Evolutionary conservation across 2,329 filamentous ascomycete species (phyloP).

Genomic region (Fusarium sp.): DNA sequence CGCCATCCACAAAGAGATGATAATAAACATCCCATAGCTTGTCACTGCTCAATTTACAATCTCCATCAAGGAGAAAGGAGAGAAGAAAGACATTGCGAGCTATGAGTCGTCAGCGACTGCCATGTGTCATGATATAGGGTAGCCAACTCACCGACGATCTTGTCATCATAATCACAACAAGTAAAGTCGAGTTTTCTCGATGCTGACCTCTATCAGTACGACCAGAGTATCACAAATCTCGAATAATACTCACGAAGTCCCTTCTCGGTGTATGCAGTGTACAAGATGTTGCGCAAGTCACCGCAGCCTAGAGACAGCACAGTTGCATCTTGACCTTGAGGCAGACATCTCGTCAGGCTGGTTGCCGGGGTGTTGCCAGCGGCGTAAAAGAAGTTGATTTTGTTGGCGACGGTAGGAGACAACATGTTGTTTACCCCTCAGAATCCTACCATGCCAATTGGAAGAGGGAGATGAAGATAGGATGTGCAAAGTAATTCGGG

Average conservation of each 20-base stretch:
- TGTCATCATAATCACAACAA: constrained; percentile 63
- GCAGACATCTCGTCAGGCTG: constrained; percentile 58
- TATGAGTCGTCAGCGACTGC: constrained; percentile 35
- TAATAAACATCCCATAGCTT: constrained; percentile 67
- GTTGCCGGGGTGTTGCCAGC: constrained; percentile 66
- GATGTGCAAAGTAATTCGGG: neutral
- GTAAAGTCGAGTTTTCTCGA: constrained; percentile 63
- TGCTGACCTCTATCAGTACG: constrained; percentile 44
- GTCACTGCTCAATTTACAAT: constrained; percentile 37
- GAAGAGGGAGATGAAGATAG: neutral
- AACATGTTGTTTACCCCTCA: constrained; percentile 46
- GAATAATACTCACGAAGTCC: constrained; percentile 47
- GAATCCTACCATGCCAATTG: neutral
- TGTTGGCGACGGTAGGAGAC: constrained; percentile 48
- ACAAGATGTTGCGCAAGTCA: constrained; percentile 67
- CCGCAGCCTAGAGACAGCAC: constrained; percentile 67
- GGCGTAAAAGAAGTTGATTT: constrained; percentile 54
- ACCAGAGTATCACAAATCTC: neutral
- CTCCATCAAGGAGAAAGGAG: constrained; percentile 59
- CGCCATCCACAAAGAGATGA: constrained; percentile 57
- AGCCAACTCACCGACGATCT: constrained; percentile 57
- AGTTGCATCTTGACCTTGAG: constrained; percentile 59
- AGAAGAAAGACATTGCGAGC: constrained; percentile 67
- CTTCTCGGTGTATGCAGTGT: constrained; percentile 58
- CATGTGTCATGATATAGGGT: constrained; percentile 1